phyloP scores from a whole-genome alignment of 129 eudicot species.

The Artemisia tridentata region DNA sequence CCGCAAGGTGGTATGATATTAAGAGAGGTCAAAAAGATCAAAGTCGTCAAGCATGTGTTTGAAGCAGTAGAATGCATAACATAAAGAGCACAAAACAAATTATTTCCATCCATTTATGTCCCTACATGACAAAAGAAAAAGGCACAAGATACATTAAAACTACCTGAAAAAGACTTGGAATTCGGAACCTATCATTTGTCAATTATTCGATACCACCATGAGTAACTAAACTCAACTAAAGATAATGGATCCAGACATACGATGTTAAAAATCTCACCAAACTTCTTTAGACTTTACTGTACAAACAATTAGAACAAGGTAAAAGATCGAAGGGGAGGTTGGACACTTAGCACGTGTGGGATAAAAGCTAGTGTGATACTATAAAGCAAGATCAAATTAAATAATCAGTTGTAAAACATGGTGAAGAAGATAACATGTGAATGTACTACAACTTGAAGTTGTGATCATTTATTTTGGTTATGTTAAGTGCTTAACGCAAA shows the following conservation, averaged over 20 bases:
- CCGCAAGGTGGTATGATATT: background rate
- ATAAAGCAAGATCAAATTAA: no score
- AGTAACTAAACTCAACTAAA: background rate
- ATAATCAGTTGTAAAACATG: no score
- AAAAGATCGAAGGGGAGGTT: background rate
- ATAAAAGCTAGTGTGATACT: no score
- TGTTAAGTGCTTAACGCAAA: no score
- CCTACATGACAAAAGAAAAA: slow-evolving; percentile 8
- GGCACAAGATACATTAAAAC: background rate
- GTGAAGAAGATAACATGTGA: no score
- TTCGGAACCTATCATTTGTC: background rate
- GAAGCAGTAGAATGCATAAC: slow-evolving; percentile 26
- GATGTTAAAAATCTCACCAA: background rate
- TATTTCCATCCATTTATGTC: background rate
- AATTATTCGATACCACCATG: slow-evolving; percentile 1
- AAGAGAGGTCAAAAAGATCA: slow-evolving; percentile 5
- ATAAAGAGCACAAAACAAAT: slow-evolving; percentile 8
- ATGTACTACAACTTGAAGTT: no score
- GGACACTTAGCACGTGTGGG: background rate
- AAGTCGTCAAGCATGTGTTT: slow-evolving; percentile 27
- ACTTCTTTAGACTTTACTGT: no score
- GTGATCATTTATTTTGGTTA: no score
- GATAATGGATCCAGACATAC: background rate
- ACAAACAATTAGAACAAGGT: no score
- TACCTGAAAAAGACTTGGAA: background rate